Percentiles rank a stretch among this genome's conserved stretches.
Evolutionary conservation across 106 monocot genomes (phyloP).

Genomic region (Xerophyta viscosa): DNA sequence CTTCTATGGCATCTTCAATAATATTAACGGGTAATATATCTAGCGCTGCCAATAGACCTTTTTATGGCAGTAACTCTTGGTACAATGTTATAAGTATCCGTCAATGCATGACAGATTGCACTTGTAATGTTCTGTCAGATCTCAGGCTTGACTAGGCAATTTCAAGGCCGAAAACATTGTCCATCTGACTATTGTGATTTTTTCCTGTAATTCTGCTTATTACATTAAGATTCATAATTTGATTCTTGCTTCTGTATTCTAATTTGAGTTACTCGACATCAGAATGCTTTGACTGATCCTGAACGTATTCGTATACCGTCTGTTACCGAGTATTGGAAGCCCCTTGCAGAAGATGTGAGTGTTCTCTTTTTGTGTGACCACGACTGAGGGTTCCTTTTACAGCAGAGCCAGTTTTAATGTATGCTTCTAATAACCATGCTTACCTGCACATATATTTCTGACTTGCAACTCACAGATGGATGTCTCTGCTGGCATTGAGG

Average conservation of each 20-base stretch:
- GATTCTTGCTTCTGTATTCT: not conserved
- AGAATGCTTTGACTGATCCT: conserved; percentile 89
- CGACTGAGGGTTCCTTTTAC: not conserved
- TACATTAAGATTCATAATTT: not conserved
- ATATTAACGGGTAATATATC: too few relatives aligned
- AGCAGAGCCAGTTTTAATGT: not conserved
- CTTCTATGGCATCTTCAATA: too few relatives aligned
- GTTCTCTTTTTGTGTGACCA: not conserved
- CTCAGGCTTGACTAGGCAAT: too few relatives aligned
- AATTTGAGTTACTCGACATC: conserved; percentile 6
- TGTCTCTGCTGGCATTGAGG: conserved; percentile 82
- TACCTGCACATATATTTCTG: not conserved
- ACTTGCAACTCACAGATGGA: conserved; percentile 81
- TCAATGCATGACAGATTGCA: too few relatives aligned
- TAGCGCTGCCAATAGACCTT: too few relatives aligned
- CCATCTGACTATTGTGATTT: too few relatives aligned
- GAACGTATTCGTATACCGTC: conserved; percentile 71
- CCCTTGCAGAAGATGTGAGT: conserved; percentile 93
- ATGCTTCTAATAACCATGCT: not conserved
- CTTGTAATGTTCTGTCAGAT: too few relatives aligned
- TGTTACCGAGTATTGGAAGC: conserved; percentile 89
- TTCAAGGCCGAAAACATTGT: too few relatives aligned
- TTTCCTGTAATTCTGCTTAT: not conserved
- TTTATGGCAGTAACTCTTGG: too few relatives aligned
- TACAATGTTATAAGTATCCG: too few relatives aligned